Percentiles rank a stretch among this genome's conserved stretches.
These are phyloP conservation scores for Mimosa pudica DNA, from an alignment of 306 rosid genomes.

Conservation along the genomic window DNA sequence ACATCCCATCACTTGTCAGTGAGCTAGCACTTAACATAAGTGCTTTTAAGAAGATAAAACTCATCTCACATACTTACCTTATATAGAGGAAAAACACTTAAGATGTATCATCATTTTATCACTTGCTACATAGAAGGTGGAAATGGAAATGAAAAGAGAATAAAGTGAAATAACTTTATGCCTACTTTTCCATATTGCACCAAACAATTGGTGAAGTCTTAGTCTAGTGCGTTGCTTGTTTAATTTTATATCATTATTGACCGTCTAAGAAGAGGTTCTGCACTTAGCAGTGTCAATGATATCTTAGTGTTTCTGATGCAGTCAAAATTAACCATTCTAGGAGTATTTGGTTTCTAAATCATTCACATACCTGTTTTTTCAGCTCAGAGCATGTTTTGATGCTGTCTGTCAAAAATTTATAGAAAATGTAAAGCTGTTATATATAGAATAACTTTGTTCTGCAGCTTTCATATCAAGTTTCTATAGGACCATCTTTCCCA, in stretches of 20 bases:
- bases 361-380: not conserved
- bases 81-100: no score
- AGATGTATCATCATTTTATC: not conserved
- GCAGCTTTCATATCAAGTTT: conserved; percentile 35
- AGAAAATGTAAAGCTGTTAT: conserved; percentile 14
- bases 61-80: no score
- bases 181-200: conserved; percentile 14
- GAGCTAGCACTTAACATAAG: no score
- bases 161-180: conserved; percentile 22
- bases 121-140: not conserved
- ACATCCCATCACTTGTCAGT: no score
- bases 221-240: conserved; percentile 10
- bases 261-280: not conserved
- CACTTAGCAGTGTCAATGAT: not conserved
- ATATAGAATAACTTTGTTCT: conserved; percentile 21
- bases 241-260: conserved; percentile 17
- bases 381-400: not conserved
- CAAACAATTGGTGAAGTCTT: conserved; percentile 13
- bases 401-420: not conserved
- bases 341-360: conserved; percentile 8
- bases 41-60: no score
- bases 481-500: conserved; percentile 32
- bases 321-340: conserved; percentile 10
- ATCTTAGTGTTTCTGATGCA: not conserved
- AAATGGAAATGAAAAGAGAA: not conserved